Base-by-base conservation (phyloP, 108 stramenopile species). In the Skeletonema menzelii region DNA sequence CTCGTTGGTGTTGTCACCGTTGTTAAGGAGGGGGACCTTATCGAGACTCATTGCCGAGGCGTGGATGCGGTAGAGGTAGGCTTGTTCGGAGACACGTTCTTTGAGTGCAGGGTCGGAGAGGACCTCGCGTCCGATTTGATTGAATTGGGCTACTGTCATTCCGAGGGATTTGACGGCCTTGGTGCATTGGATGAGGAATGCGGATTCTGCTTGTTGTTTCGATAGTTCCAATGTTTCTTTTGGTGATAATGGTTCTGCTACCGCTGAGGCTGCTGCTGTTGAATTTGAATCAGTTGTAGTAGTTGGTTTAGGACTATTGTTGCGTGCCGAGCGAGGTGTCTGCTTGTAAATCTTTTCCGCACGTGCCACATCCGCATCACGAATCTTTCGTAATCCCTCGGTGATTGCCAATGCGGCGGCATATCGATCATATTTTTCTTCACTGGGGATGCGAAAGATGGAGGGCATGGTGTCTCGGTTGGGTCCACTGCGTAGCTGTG, bases 1-100 rank as follows among this genome's bases (percentile, higher is more conserved):
- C 59, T 89, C 82, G 15, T 42, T 42, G 40, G 15, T 2, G 40
- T n/a, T n/a, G 40, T 15, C 14, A 15, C 15, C 15, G 7, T 22
- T 53, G 49, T 8, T 8, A 24, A 87, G 66, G 4, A 88, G 70
- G 19, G 82, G 85, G 8, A 87, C 67, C 19, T 81, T 79, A 27
- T 86, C 85, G 62, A 90, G 77, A 28, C 84, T 72, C 14, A 90
- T 60, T 11, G 84, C 75, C 26, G 82, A 72, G 26, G 87, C 83
- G n/a, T 53, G 49, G 59, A 90, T 77, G 19, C 89, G 85, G 67
- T 90, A 90, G 62, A 90, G 82, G 62, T 90, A 90, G 26, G 89
- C 89, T 76, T 90, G 89, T 72, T 90, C 89, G 56, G 86, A 88
- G 47, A 79, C 87, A 56, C 85, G 77, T 57, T 85, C 87, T 60